These are phyloP conservation scores for Evernia prunastri DNA, from an alignment of 495 filamentous ascomycete species.

Conservation along the genomic window DNA sequence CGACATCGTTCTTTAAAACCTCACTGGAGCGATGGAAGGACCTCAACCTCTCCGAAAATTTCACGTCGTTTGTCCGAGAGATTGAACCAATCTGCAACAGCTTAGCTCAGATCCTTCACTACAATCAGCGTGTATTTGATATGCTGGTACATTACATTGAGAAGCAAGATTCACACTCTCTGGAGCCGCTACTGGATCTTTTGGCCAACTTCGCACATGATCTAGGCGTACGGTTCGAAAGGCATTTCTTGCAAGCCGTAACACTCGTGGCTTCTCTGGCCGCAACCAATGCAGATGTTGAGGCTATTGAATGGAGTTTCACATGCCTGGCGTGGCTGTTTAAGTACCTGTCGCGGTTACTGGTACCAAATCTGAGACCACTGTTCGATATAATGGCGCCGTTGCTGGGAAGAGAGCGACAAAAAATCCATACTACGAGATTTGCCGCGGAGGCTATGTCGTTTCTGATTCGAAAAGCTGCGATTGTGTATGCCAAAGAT, in stretches of 20 bases:
- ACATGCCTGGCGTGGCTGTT: constrained; percentile 90
- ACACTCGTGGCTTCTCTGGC: constrained; percentile 59
- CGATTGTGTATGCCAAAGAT: constrained; percentile 63
- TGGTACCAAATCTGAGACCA: constrained; percentile 79
- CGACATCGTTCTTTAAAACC: constrained; percentile 72
- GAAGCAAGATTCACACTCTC: constrained; percentile 60
- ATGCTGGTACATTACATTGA: constrained; percentile 72
- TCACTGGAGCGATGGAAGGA: constrained; percentile 85
- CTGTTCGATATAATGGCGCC: constrained; percentile 77
- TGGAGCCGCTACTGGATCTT: constrained; percentile 81
- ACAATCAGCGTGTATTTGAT: constrained; percentile 76
- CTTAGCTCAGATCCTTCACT: constrained; percentile 83
- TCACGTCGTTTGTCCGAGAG: constrained; percentile 64
- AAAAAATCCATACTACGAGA: constrained; percentile 75
- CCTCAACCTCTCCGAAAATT: constrained; percentile 76
- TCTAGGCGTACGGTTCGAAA: constrained; percentile 80
- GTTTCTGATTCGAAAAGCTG: constrained; percentile 85
- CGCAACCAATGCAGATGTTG: constrained; percentile 56
- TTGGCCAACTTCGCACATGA: constrained; percentile 89
- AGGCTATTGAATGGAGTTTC: constrained; percentile 95
- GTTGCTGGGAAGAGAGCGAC: constrained; percentile 73
- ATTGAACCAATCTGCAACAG: constrained; percentile 75
- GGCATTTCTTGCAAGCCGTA: constrained; percentile 68
- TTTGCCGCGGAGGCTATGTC: constrained; percentile 95
- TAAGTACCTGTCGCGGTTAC: constrained; percentile 84